Evolutionary conservation across 257 asterid genomes (phyloP), one percentile per base, ranked within the genome.

Genomic region (Cinchona pubescens): DNA sequence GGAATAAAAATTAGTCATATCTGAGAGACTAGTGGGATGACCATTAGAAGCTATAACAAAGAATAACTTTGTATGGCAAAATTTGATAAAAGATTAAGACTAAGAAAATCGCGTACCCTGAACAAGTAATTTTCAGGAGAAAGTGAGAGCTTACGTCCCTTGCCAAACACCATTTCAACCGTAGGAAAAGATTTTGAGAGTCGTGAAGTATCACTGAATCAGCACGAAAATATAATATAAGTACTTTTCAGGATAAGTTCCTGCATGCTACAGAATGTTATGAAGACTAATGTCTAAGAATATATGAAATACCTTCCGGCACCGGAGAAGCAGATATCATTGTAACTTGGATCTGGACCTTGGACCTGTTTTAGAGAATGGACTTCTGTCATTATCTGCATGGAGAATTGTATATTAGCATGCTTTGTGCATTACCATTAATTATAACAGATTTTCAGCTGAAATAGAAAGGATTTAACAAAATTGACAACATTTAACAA

Each of bases 121-220:
- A 95, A 95, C 85, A 95, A 83, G 84, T 92, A 95, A 84, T 95
- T 95, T 85, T 95, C 99, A 76, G 98, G 98, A 71, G 94, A 85
- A 74, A 95, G 82, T 77, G 89, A 76, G 55, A 91, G 88, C 92
- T 92, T 95, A 87, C 88, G 94, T 82, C 90, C 96, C 79, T 90
- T 86, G 78, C 76, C 82, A 82, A 95, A 92, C 70, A 84, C 97
- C 98, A 95, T 92, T 79, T 92, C 97, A 69, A 92, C 97, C 37
- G 90, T 78, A 40, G 99, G 99, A 81, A 92, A 95, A 72, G 82
- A 65, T 80, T 87, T 83, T 16, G 96, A 87, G 72, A 95, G 92
- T 83, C 85, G 85, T 55, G 90, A 86, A 71, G 83, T 46, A 76
- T 87, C 96, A 86, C 99, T 91, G 96, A 76, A 45, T 84, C 70